Evolutionary conservation across 2,329 filamentous ascomycete genomes (phyloP).

Genomic region (Tympanopsis confertula): DNA sequence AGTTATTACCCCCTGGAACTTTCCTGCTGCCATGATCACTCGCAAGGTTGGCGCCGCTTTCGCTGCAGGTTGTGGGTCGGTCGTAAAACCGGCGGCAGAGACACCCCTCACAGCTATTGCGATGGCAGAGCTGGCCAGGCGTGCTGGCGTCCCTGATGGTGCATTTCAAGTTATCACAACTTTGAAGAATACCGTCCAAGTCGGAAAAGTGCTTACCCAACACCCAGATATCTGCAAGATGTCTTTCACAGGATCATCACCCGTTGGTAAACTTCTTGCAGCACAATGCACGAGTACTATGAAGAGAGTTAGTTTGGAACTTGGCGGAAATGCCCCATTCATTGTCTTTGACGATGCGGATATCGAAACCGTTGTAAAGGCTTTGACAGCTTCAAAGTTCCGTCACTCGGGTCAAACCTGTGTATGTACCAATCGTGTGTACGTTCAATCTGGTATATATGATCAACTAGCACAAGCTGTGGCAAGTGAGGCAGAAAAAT

Average conservation of each 20-base stretch:
- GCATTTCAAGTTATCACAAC: constrained; percentile 59
- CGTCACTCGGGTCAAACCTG: constrained; percentile 50
- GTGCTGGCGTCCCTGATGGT: constrained; percentile 66
- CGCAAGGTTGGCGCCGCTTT: constrained; percentile 36
- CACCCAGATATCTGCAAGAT: constrained; percentile 45
- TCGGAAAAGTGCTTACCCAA: constrained; percentile 31
- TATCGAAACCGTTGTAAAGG: constrained; percentile 44
- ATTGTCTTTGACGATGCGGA: constrained; percentile 60
- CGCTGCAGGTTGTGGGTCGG: constrained; percentile 60
- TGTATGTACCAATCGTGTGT: constrained; percentile 34
- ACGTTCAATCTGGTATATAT: constrained; percentile 21
- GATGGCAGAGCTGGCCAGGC: constrained; percentile 52
- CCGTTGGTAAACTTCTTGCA: constrained; percentile 57
- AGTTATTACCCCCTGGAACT: constrained; percentile 58
- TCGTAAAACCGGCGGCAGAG: constrained; percentile 60
- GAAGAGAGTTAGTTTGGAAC: constrained; percentile 60
- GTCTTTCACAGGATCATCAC: constrained; percentile 68
- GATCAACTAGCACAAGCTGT: constrained; percentile 11
- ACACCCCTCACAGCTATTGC: constrained; percentile 64
- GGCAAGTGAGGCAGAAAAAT: not conserved
- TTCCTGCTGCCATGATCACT: constrained; percentile 38
- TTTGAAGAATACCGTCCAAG: constrained; percentile 31
- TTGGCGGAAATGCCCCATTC: constrained; percentile 60
- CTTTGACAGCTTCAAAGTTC: constrained; percentile 32
- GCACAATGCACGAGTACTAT: constrained; percentile 49